Evolutionary conservation across 768 basidiomycete genomes (phyloP).

Genomic region (Coprinopsis sp.): DNA sequence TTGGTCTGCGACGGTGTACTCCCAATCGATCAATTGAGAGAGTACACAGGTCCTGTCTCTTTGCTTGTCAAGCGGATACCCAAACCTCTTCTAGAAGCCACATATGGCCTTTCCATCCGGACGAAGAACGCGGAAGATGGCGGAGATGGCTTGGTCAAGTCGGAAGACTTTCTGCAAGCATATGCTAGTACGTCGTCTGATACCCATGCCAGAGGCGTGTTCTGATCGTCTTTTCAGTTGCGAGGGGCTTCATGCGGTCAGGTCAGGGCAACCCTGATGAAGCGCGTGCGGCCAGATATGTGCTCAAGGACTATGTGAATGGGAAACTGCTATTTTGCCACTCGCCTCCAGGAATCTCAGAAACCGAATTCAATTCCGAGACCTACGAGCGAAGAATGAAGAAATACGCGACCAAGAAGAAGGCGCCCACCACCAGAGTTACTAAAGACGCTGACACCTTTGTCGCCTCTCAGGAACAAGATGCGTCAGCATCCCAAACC

Average conservation of each 20-base stretch:
- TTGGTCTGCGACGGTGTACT: conserved; percentile 95
- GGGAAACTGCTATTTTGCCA: conserved; percentile 90
- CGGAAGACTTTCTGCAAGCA: conserved; percentile 78
- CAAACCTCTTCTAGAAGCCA: conserved; percentile 78
- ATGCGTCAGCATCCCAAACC: conserved; percentile 21
- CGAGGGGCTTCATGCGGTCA: conserved; percentile 85
- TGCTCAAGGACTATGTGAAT: conserved; percentile 96
- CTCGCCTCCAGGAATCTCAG: conserved; percentile 68
- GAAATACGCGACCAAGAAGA: conserved; percentile 73
- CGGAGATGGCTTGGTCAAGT: conserved; percentile 68
- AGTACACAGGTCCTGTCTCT: conserved; percentile 80
- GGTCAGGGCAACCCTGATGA: conserved; percentile 98
- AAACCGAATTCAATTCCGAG: conserved; percentile 69
- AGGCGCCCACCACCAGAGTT: conserved; percentile 83
- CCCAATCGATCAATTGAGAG: conserved; percentile 95
- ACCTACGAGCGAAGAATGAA: conserved; percentile 58
- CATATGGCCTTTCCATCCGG: conserved; percentile 80
- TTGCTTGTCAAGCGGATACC: conserved; percentile 79
- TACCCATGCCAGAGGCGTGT: background rate
- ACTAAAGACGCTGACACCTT: conserved; percentile 82
- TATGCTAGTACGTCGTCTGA: conserved; percentile 77
- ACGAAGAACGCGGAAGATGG: conserved; percentile 70
- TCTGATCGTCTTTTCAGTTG: conserved; percentile 56
- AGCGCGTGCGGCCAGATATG: conserved; percentile 84
- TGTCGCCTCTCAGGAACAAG: conserved; percentile 40